A percentile compares a stretch with the other conserved stretches of the same genome.
Evolutionary conservation across 805 yeast genomes (phyloP).

Genomic region (Metschnikowia chrysomelidarum): DNA sequence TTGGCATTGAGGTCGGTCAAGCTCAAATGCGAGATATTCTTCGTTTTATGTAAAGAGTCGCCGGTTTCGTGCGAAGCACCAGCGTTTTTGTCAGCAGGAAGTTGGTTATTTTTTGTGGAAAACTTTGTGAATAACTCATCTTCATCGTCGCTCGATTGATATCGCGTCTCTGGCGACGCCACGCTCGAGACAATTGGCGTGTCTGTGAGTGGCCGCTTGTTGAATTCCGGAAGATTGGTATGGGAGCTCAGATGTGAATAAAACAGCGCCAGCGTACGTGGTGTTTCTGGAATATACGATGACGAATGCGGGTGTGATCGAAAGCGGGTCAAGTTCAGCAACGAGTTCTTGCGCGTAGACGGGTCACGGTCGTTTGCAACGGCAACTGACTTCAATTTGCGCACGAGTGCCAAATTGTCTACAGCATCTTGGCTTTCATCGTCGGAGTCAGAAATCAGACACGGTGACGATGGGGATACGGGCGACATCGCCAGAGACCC

Average conservation of each 20-base stretch:
- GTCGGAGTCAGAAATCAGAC: slow-evolving; percentile 15
- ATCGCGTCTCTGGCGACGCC: slow-evolving; percentile 49
- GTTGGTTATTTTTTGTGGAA: slow-evolving; percentile 9
- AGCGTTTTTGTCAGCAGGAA: slow-evolving; percentile 4
- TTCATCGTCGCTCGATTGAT: slow-evolving; percentile 32
- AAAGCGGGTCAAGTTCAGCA: slow-evolving; percentile 15
- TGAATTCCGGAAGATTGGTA: slow-evolving; percentile 51
- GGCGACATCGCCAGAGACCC: slow-evolving; percentile 16
- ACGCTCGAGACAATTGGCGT: slow-evolving; percentile 64
- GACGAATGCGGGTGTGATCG: slow-evolving; percentile 18
- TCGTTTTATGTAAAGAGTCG: slow-evolving; percentile 24
- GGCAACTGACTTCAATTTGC: slow-evolving; percentile 14
- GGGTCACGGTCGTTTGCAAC: slow-evolving; percentile 9
- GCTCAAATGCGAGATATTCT: slow-evolving; percentile 41
- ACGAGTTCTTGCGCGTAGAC: slow-evolving; percentile 4
- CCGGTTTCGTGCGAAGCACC: slow-evolving; percentile 1
- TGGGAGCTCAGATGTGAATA: slow-evolving; percentile 14
- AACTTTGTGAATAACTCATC: slow-evolving; percentile 11
- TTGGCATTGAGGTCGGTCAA: slow-evolving; percentile 31
- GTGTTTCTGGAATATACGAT: slow-evolving; percentile 15
- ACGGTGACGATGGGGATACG: slow-evolving; percentile 11
- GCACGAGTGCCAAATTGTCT: slow-evolving; percentile 9
- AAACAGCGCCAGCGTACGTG: slow-evolving; percentile 14
- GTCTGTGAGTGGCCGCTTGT: slow-evolving; percentile 70
- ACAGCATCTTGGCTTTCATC: slow-evolving; percentile 10